Evolutionary conservation across 306 rosid species (phyloP), one percentile per base, ranked within the genome.

Genomic region (Lathyrus oleraceus): DNA sequence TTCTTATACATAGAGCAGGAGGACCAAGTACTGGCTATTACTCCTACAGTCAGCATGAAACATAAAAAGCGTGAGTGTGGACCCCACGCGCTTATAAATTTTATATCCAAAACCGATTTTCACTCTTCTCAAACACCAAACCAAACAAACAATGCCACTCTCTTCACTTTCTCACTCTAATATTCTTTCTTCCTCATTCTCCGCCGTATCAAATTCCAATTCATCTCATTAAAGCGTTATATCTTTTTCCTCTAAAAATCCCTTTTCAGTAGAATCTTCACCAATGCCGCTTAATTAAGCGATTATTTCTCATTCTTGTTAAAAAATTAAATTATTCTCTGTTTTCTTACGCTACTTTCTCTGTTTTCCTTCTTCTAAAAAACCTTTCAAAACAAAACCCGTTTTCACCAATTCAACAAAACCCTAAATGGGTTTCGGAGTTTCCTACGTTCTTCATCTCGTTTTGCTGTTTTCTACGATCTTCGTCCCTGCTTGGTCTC

Each of bases 351-450:
- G 17, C 65, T 3, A 25, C 21, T 19, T 1, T 40, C 38, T 12
- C 61, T 3, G 12, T 14, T 30, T 30, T 44, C 25, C 23, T n/a
- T 10, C 12, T 42, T 8, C 6, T 8, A 8, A 14, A 54, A 27
- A 15, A 60, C n/a, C 44, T 13, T 52, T 21, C 45, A 25, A 15
- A 2, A 20, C 20, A 9, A 19, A 52, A 38, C n/a, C 27, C 52
- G 6, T 35, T 21, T 61, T 71, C 42, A 25, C 12, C 48, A 60
- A 6, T 71, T 2, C 2, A 85, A 48, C 8, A 67, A 65, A 81
- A 69, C 76, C 78, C 65, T 79, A 32, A 67, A 52, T 51, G 72
- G 79, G 84, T 61, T 74, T 70, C 56, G 27, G 62, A 57, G 53
- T 64, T 61, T 52, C 28, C 39, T 53, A 43, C 73, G 3, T 21